Evolutionary conservation across 352 stramenopile genomes (phyloP), one percentile per base, ranked within the genome.

Genomic region (Pythium phragmiticola): DNA sequence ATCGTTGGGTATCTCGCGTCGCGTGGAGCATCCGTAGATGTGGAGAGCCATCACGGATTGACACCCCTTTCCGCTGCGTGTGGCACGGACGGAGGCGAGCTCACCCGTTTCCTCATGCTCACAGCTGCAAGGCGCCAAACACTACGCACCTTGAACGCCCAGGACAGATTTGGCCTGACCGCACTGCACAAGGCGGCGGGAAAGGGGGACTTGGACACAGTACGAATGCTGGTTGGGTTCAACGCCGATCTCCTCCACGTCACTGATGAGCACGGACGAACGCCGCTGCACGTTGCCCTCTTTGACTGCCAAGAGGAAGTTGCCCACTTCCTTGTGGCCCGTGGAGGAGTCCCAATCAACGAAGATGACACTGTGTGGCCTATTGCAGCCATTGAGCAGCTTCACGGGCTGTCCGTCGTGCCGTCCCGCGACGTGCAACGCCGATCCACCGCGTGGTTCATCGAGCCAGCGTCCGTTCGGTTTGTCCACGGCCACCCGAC

Each of bases 371-470:
- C 36, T 8, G 3, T 59, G 4, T 59, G 50, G 52, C 19, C 52
- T 28, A 26, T 30, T 48, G 36, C 17, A 21, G 37, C n/a, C 5
- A 43, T 59, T 59, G 36, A 36, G 36, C 30, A 59, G 12, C 52
- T 59, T n/a, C 52, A 59, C 52, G 48, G 26, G 19, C 48, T 39
- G n/a, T 36, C 52, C 34, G 6, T 45, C 4, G 28, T 28, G n/a
- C 16, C 48, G 33, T 12, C 34, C 52, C n/a, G 37, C 17, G 21
- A 21, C 34, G 19, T n/a, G 19, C 34, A 33, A 12, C 43, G 21
- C 21, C 21, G 21, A 49, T 26, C 19, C 46, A n/a, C 46, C n/a
- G 13, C 7, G 52, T 59, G 52, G 52, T 59, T 59, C 36, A 59
- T 59, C 36, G 23, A 49, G 36, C 52, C 52, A 3, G 9, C 36